Conservation (phyloP, 2,329 filamentous ascomycete genomes). For the Hypoxylon sp. region DNA sequence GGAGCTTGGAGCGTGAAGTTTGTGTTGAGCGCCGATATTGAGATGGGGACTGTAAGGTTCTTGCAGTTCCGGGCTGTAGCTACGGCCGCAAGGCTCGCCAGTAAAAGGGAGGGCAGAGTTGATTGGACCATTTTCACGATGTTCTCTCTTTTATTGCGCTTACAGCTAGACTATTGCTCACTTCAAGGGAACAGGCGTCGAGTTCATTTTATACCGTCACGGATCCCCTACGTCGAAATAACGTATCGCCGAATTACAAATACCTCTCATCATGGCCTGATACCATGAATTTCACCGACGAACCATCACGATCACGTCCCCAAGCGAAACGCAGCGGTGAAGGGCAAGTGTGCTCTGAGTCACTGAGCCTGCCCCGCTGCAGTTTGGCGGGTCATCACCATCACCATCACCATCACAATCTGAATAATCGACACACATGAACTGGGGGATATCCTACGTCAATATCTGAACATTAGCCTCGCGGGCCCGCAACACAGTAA, state of each 20-base stretch:
- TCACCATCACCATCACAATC: conserved; percentile 3
- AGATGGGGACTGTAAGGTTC: conserved; percentile 69
- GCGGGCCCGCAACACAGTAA: background rate
- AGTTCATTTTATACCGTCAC: conserved; percentile 4
- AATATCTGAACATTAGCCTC: conserved; percentile 9
- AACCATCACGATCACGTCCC: conserved; percentile 20
- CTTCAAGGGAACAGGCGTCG: background rate
- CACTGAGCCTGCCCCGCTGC: conserved; percentile 11
- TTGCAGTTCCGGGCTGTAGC: conserved; percentile 55
- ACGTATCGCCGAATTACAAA: conserved; percentile 23
- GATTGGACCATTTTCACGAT: conserved; percentile 18
- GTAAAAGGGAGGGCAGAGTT: conserved; percentile 10
- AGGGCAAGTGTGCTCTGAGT: conserved; percentile 1
- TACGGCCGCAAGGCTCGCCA: conserved; percentile 31
- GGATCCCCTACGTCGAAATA: background rate
- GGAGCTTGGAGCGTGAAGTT: conserved; percentile 65
- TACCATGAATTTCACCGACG: background rate
- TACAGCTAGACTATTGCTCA: background rate
- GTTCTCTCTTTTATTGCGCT: background rate
- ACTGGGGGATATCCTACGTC: conserved; percentile 1
- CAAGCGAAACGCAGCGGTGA: conserved; percentile 8
- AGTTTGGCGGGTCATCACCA: conserved; percentile 11
- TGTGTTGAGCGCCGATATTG: conserved; percentile 66
- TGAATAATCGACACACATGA: conserved; percentile 13
- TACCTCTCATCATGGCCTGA: background rate